Percentiles rank a stretch among this genome's conserved stretches.
Evolutionary conservation across 768 basidiomycete species (phyloP).

Genomic region (Leucosporidium yakuticum): DNA sequence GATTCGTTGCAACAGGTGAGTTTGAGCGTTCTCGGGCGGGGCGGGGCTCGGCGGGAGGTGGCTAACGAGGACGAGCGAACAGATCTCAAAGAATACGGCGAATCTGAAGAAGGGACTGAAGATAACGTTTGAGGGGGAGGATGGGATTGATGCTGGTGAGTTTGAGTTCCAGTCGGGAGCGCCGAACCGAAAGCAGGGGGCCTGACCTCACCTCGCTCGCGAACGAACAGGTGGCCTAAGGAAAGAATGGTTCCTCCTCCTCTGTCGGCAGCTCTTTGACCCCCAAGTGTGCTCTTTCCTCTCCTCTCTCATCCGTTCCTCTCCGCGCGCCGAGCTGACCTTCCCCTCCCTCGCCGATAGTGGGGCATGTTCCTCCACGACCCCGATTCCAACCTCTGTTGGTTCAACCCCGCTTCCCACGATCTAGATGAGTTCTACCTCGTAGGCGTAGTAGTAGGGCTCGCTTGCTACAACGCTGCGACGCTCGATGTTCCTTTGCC

Average conservation of each 20-base stretch:
- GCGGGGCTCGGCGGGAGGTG: background rate
- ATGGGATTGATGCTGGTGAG: conserved; percentile 67
- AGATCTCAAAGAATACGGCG: conserved; percentile 41
- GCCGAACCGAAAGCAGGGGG: too few relatives aligned
- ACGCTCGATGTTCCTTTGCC: conserved; percentile 78
- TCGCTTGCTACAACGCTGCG: conserved; percentile 69
- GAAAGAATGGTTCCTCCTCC: conserved; percentile 80
- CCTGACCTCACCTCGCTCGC: too few relatives aligned
- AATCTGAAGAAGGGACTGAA: conserved; percentile 65
- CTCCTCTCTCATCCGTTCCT: too few relatives aligned
- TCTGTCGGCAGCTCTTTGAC: conserved; percentile 76
- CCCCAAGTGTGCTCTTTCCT: conserved; percentile 6
- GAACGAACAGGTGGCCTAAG: conserved; percentile 53
- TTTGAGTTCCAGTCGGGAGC: too few relatives aligned
- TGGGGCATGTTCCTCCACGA: conserved; percentile 58
- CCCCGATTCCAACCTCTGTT: conserved; percentile 61
- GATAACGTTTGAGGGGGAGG: conserved; percentile 72
- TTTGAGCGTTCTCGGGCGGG: background rate
- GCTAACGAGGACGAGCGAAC: background rate
- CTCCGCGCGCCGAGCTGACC: background rate
- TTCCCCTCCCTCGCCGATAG: background rate
- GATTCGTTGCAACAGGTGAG: conserved; percentile 30
- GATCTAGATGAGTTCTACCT: conserved; percentile 77
- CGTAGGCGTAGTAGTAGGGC: conserved; percentile 65
- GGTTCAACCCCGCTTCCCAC: conserved; percentile 71